Conservation (phyloP, 768 basidiomycete species). For the Cyclocybe aegerita region DNA sequence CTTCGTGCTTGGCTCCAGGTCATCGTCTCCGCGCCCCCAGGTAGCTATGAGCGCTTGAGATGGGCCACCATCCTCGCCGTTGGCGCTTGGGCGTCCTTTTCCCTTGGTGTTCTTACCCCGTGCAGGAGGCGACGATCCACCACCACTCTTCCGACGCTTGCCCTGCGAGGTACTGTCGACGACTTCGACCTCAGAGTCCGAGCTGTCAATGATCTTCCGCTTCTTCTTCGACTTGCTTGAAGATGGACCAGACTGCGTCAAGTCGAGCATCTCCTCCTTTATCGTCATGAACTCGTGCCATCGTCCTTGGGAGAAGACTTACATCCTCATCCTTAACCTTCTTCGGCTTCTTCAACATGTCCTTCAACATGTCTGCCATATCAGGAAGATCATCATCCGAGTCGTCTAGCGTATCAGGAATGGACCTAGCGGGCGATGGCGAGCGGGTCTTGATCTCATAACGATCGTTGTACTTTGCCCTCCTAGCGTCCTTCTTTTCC, state of each 20-base stretch:
- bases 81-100: constrained; percentile 21
- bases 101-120: constrained; percentile 19
- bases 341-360: constrained; percentile 31
- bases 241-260: constrained; percentile 13
- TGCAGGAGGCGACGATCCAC: constrained; percentile 4
- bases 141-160: constrained; percentile 16
- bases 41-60: constrained; percentile 47
- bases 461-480: background rate
- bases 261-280: constrained; percentile 24
- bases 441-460: constrained; percentile 19
- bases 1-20: constrained; percentile 67
- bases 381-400: constrained; percentile 59
- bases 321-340: constrained; percentile 10
- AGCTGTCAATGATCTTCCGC: constrained; percentile 14
- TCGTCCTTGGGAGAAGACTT: background rate
- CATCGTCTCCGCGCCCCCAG: constrained; percentile 60
- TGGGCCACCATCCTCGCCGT: constrained; percentile 28
- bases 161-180: constrained; percentile 10
- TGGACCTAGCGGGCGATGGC: constrained; percentile 25
- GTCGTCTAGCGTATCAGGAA: constrained; percentile 30
- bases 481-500: constrained; percentile 15
- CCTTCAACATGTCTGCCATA: constrained; percentile 37
- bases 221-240: constrained; percentile 17
- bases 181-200: constrained; percentile 26
- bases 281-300: background rate